These are phyloP conservation scores for Fusarium nygamai DNA, from an alignment of 2,329 filamentous ascomycete genomes.

Conservation along the genomic window DNA sequence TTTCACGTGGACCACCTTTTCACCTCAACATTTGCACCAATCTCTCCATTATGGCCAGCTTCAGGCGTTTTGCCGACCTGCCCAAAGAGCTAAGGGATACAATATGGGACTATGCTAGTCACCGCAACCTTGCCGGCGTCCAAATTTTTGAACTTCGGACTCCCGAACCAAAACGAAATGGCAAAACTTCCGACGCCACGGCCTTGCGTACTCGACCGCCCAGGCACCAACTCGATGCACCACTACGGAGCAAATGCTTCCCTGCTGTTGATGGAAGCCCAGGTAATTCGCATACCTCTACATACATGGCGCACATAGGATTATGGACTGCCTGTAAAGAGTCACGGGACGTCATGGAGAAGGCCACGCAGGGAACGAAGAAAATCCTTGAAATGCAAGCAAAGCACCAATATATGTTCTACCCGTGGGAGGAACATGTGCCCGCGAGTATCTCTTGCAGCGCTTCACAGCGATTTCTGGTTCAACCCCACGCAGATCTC, in stretches of 20 bases:
- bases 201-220: rapidly evolving
- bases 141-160: neutral
- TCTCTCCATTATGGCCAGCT: neutral
- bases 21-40: rapidly evolving
- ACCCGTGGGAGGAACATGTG: neutral
- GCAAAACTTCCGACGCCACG: rapidly evolving
- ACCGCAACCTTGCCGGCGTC: neutral
- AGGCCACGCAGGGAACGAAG: rapidly evolving
- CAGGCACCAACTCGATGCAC: rapidly evolving
- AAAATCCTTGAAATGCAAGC: neutral
- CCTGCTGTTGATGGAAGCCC: neutral
- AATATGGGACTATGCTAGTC: neutral
- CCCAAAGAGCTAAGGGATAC: conserved; percentile 3
- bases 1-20: neutral
- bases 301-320: neutral
- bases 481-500: neutral
- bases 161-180: neutral
- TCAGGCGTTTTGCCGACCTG: neutral
- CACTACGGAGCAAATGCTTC: neutral
- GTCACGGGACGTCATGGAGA: neutral
- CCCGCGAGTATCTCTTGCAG: neutral
- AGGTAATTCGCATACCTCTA: neutral
- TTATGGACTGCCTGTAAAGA: neutral
- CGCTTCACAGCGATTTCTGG: neutral
- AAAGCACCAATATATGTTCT: neutral